These are phyloP conservation scores for Alternaria infectoria DNA, from an alignment of 2,329 filamentous ascomycete genomes.

Conservation along the genomic window DNA sequence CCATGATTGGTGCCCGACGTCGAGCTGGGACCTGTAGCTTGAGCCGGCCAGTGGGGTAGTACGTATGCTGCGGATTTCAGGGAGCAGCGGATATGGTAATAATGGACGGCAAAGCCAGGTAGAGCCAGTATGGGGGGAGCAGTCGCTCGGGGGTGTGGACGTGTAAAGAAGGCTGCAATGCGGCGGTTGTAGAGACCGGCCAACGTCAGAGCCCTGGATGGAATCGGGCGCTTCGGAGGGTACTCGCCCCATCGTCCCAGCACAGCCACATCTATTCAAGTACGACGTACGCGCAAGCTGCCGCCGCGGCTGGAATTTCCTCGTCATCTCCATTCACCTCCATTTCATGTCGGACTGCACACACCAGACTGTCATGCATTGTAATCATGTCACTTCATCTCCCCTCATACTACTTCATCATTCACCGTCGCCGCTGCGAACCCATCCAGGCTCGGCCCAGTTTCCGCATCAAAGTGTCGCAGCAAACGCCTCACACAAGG, in stretches of 20 bases:
- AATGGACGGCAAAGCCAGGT: conserved; percentile 6
- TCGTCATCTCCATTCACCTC: background rate
- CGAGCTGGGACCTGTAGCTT: conserved; percentile 25
- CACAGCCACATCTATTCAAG: conserved; percentile 25
- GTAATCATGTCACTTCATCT: background rate
- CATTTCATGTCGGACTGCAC: background rate
- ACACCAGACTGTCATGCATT: background rate
- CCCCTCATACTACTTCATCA: background rate
- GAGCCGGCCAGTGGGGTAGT: conserved; percentile 17
- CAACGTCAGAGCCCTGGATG: conserved; percentile 14
- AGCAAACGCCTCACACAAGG: background rate
- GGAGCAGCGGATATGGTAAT: background rate
- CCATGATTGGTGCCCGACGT: conserved; percentile 46
- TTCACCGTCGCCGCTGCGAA: background rate
- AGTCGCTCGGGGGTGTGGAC: conserved; percentile 10
- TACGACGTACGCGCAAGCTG: conserved; percentile 9
- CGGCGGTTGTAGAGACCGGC: background rate
- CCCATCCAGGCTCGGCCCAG: conserved; percentile 2
- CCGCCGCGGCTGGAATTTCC: background rate
- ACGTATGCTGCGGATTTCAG: conserved; percentile 14
- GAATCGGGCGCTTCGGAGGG: conserved; percentile 12
- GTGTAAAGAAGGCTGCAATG: conserved; percentile 12
- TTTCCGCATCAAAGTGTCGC: conserved; percentile 5
- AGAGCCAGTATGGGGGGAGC: conserved; percentile 6
- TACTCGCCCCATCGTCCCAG: conserved; percentile 7